Evolutionary conservation across 2,329 filamentous ascomycete genomes (phyloP).

Genomic region (Arthroderma sp.): DNA sequence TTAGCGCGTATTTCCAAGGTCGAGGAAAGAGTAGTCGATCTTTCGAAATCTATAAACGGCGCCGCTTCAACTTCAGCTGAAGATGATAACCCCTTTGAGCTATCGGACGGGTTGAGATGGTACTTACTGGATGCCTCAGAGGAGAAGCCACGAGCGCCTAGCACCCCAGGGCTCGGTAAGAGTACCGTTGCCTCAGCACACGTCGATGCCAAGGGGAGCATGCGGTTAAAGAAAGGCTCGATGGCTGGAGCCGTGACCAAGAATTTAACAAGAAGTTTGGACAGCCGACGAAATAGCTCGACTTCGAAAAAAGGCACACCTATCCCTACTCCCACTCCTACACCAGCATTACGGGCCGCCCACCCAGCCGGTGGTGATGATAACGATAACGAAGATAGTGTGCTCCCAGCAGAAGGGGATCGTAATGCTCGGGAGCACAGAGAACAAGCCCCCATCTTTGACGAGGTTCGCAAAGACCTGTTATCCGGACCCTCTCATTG

Average conservation of each 20-base stretch:
- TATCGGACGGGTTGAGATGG: conserved; percentile 90
- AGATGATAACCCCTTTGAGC: conserved; percentile 92
- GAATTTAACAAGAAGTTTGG: conserved; percentile 73
- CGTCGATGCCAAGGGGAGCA: conserved; percentile 69
- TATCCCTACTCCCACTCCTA: conserved; percentile 15
- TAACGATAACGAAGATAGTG: conserved; percentile 15
- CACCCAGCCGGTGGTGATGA: conserved; percentile 17
- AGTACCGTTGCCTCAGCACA: conserved; percentile 80
- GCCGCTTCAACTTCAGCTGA: conserved; percentile 45
- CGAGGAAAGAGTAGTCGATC: conserved; percentile 83
- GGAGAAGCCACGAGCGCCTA: conserved; percentile 80
- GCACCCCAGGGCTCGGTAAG: conserved; percentile 84
- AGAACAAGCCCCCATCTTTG: conserved; percentile 29
- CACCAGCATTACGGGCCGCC: conserved; percentile 18
- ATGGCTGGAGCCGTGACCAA: conserved; percentile 62
- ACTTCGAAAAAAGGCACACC: conserved; percentile 59
- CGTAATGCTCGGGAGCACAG: conserved; percentile 19
- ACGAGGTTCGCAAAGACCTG: conserved; percentile 37
- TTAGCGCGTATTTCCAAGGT: conserved; percentile 83
- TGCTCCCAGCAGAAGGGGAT: conserved; percentile 24
- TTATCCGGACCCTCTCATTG: conserved; percentile 26
- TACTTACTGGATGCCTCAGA: conserved; percentile 88
- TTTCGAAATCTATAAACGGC: conserved; percentile 62
- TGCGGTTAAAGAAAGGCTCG: conserved; percentile 36
- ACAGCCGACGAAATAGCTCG: conserved; percentile 79